Conservation (phyloP, 176 grass and related monocot species). For the Cenchrus purpureus region DNA sequence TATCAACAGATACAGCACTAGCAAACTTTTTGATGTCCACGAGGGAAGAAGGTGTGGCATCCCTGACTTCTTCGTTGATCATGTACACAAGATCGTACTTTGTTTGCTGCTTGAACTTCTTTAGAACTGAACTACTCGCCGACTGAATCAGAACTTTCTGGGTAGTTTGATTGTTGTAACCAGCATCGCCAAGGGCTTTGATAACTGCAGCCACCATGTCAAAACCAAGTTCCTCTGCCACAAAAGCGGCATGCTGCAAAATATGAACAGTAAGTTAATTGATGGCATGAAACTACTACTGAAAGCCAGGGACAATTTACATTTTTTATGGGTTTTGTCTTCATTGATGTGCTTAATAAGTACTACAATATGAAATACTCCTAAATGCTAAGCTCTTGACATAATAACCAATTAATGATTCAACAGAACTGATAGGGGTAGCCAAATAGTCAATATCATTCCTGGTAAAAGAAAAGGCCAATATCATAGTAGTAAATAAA, state of each 20-base stretch:
- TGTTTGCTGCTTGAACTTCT: slow-evolving; percentile 73
- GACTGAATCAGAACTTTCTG: slow-evolving; percentile 82
- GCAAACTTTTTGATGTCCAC: slow-evolving; percentile 76
- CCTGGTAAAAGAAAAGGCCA: neutral
- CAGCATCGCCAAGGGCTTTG: slow-evolving; percentile 47
- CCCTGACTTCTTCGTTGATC: slow-evolving; percentile 61
- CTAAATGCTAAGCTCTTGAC: neutral
- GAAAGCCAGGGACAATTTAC: neutral
- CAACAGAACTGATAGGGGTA: neutral
- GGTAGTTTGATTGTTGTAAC: slow-evolving; percentile 61
- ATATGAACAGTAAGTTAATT: slow-evolving; percentile 27
- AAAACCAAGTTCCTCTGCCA: slow-evolving; percentile 64
- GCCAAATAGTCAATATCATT: too few species aligned
- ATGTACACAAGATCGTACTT: slow-evolving; percentile 86
- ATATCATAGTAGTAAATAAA: slow-evolving; percentile 6
- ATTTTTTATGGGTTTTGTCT: neutral
- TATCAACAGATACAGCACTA: slow-evolving; percentile 56
- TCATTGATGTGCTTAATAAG: slow-evolving; percentile 17
- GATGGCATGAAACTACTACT: neutral
- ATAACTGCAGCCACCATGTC: slow-evolving; percentile 64
- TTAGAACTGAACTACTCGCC: slow-evolving; percentile 74
- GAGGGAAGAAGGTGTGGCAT: slow-evolving; percentile 50
- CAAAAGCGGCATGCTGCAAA: slow-evolving; percentile 79
- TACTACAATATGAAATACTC: neutral
- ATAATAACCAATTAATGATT: neutral